Evolutionary conservation across 2,329 filamentous ascomycete genomes (phyloP).

Genomic region (Proliferodiscus dingleyae): DNA sequence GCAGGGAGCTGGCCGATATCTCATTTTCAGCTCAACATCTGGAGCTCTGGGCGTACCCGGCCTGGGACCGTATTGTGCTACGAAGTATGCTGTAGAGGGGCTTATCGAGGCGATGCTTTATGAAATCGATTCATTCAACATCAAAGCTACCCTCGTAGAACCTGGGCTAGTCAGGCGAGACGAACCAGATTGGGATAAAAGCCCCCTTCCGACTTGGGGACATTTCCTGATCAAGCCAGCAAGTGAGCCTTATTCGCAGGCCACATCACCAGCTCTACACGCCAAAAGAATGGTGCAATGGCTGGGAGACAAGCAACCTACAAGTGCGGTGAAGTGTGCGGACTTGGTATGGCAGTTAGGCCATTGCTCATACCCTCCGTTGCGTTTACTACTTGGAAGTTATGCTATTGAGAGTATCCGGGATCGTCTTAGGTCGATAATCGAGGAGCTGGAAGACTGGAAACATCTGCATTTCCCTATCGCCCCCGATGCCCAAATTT

Average conservation of each 20-base stretch:
- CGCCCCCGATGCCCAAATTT: slow-evolving; percentile 38
- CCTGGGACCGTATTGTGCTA: slow-evolving; percentile 89
- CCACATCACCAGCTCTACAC: slow-evolving; percentile 80
- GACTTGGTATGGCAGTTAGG: slow-evolving; percentile 92
- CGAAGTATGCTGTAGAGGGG: slow-evolving; percentile 94
- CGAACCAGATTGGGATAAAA: slow-evolving; percentile 54
- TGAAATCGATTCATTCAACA: slow-evolving; percentile 85
- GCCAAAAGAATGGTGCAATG: slow-evolving; percentile 89
- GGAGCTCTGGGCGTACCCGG: slow-evolving; percentile 92
- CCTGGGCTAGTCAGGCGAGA: slow-evolving; percentile 84
- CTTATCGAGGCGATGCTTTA: slow-evolving; percentile 96
- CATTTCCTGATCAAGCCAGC: slow-evolving; percentile 88
- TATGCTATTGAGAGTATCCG: slow-evolving; percentile 96
- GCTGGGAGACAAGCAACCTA: slow-evolving; percentile 88
- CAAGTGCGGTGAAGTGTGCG: slow-evolving; percentile 86
- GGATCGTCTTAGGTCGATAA: slow-evolving; percentile 82
- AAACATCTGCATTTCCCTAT: slow-evolving; percentile 72
- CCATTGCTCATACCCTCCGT: slow-evolving; percentile 88
- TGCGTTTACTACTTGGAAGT: slow-evolving; percentile 80
- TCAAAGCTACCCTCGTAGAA: slow-evolving; percentile 90
- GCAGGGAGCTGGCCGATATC: slow-evolving; percentile 71
- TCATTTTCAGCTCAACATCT: slow-evolving; percentile 91
- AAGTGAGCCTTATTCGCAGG: slow-evolving; percentile 72
- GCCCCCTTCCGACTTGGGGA: slow-evolving; percentile 72
- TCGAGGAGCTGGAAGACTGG: slow-evolving; percentile 93